Evolutionary conservation across 2,329 filamentous ascomycete species (phyloP).

Genomic region (Aspergillus sp.): DNA sequence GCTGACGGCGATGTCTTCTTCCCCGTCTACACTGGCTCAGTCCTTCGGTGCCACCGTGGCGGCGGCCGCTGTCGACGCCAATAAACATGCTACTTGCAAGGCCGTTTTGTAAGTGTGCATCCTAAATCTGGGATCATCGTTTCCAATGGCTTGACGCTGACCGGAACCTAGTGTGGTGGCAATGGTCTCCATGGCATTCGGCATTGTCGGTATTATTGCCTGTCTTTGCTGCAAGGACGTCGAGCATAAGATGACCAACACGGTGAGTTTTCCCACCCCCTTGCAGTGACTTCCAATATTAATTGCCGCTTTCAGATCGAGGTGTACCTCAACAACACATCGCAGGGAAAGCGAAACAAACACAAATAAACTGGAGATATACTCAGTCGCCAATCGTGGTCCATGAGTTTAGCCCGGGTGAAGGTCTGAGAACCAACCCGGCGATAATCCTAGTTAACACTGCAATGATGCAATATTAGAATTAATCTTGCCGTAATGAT

Average conservation of each 20-base stretch:
- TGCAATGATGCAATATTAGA: too few relatives aligned
- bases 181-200: constrained; percentile 31
- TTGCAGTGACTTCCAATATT: not conserved
- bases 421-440: too few relatives aligned
- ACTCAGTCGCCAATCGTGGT: not conserved
- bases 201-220: constrained; percentile 29
- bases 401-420: too few relatives aligned
- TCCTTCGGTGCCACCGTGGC: constrained; percentile 20
- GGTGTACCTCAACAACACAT: not conserved
- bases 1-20: constrained; percentile 25
- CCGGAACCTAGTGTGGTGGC: constrained; percentile 23
- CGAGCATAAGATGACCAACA: constrained; percentile 35
- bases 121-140: not conserved
- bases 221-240: constrained; percentile 32
- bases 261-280: constrained; percentile 21
- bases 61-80: constrained; percentile 19
- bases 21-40: constrained; percentile 15
- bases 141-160: not conserved
- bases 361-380: not conserved
- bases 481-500: too few relatives aligned
- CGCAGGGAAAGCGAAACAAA: not conserved
- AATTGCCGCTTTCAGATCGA: not conserved
- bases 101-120: constrained; percentile 22
- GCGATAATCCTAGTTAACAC: too few relatives aligned
- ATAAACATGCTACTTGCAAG: constrained; percentile 24